Percentiles rank a stretch among this genome's conserved stretches.
These are phyloP conservation scores for Candida nitratophila DNA, from an alignment of 805 yeast species.

Conservation along the genomic window DNA sequence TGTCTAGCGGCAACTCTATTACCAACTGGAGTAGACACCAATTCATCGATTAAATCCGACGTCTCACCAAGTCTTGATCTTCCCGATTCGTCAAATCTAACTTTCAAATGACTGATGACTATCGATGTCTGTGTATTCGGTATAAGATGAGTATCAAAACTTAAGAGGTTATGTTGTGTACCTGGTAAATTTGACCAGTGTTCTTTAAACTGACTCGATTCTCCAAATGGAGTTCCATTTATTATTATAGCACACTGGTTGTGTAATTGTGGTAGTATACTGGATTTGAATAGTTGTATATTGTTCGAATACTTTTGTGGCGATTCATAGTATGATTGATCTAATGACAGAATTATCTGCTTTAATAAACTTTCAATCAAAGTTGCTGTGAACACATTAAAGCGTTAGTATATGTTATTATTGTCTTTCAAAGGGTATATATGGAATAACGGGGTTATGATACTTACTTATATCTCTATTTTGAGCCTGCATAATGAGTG, in stretches of 20 bases:
- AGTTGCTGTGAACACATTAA: no score
- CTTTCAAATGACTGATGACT: conserved; percentile 46
- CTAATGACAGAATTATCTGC: conserved; percentile 5
- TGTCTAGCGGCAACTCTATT: conserved; percentile 28
- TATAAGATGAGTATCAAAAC: conserved; percentile 59
- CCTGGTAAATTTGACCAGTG: conserved; percentile 50
- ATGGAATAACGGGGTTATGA: no score
- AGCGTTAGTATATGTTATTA: no score
- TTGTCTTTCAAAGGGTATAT: no score
- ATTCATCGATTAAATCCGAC: conserved; percentile 38
- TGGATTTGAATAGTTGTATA: conserved; percentile 11
- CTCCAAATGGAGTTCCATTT: conserved; percentile 51
- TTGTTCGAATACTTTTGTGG: conserved; percentile 4
- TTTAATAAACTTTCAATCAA: conserved; percentile 8
- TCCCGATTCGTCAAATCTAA: conserved; percentile 73
- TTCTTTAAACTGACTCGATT: conserved; percentile 47
- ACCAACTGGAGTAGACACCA: neutral
- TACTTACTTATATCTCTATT: neutral
- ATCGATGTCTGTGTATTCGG: conserved; percentile 28
- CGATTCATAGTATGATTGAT: neutral
- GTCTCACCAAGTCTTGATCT: conserved; percentile 57
- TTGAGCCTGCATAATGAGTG: neutral
- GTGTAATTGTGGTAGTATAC: conserved; percentile 40
- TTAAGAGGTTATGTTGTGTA: conserved; percentile 57
- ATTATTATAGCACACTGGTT: conserved; percentile 46